Evolutionary conservation across 2,329 filamentous ascomycete genomes (phyloP), one percentile per base, ranked within the genome.

Genomic region (Monascus ruber): DNA sequence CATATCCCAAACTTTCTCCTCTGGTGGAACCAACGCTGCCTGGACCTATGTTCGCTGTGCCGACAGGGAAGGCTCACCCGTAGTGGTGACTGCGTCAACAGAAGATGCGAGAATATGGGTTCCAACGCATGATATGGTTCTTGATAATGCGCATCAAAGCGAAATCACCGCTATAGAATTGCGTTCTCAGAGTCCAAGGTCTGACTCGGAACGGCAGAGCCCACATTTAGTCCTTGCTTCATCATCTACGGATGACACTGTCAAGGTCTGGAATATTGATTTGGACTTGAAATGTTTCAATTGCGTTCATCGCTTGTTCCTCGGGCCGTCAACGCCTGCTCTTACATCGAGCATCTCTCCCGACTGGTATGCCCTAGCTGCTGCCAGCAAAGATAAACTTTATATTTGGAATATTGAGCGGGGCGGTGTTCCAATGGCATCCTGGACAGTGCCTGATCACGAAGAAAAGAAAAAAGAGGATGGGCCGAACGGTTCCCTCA

Each of bases 401-500:
- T 62, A 63, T 17, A 67, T 71, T 25, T 71, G 68, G 68, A 68
- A 66, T 44, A 60, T 58, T 29, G 65, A 69, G 36, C 58, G 65
- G n/a, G 60, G 59, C 4, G 62, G 65, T 31, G 55, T 59, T 28
- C 58, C 62, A 6, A 56, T 69, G 51, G 65, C 65, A 29, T 64
- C 56, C 4, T 65, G 60, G 61, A 48, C 47, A 26, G 48, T 58
- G 9, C 53, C 62, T 4, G 47, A 45, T n/a, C 42, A 49, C 3
- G 48, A 58, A 10, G 47, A 59, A 28, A 50, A 53, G 6, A 58
- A 61, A 33, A 56, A 56, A 36, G 60, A 63, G 31, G 52, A 57
- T 36, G 50, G 49, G 25, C 42, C 51, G 11, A 49, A 54, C 28
- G 56, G 52, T 24, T 39, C 53, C 10, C 48, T 49, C 6, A 62